Conservation (phyloP, 371 early-diverging fungal species). For the Syncephalastrum sp. region DNA sequence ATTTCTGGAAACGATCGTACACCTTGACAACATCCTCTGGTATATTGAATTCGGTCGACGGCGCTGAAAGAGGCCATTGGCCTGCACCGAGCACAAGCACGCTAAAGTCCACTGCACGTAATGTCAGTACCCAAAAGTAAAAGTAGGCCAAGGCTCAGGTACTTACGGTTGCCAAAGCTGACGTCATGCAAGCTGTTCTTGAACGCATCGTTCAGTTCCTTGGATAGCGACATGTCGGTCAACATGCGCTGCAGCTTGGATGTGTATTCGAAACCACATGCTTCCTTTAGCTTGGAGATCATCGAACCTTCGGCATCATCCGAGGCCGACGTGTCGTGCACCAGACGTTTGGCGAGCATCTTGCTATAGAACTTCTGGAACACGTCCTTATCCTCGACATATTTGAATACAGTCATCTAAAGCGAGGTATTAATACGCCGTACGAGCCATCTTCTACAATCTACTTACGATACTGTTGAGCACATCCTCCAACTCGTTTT, state of each 20-base stretch:
- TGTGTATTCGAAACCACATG: slow-evolving; percentile 92
- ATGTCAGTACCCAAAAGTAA: neutral
- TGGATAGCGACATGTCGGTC: slow-evolving; percentile 81
- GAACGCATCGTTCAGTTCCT: slow-evolving; percentile 71
- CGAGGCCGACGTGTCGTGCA: slow-evolving; percentile 74
- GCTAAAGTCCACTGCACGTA: slow-evolving; percentile 71
- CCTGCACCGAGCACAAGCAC: slow-evolving; percentile 84
- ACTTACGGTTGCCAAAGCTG: slow-evolving; percentile 39
- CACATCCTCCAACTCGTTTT: slow-evolving; percentile 82
- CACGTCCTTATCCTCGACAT: slow-evolving; percentile 92
- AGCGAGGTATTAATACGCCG: no score
- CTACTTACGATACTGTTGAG: slow-evolving; percentile 78
- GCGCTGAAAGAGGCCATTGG: slow-evolving; percentile 88
- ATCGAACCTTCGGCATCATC: slow-evolving; percentile 86
- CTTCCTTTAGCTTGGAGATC: slow-evolving; percentile 84
- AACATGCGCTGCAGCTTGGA: slow-evolving; percentile 92
- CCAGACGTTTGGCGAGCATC: slow-evolving; percentile 85
- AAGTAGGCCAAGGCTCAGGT: neutral
- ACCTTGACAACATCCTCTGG: slow-evolving; percentile 81
- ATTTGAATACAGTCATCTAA: slow-evolving; percentile 65
- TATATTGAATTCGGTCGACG: slow-evolving; percentile 75
- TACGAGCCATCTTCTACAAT: neutral
- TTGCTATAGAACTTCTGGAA: slow-evolving; percentile 94
- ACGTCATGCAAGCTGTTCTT: slow-evolving; percentile 44
- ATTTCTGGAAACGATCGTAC: slow-evolving; percentile 80